phyloP scores from a whole-genome alignment of 306 rosid genomes.

The Medicago lupulina region DNA sequence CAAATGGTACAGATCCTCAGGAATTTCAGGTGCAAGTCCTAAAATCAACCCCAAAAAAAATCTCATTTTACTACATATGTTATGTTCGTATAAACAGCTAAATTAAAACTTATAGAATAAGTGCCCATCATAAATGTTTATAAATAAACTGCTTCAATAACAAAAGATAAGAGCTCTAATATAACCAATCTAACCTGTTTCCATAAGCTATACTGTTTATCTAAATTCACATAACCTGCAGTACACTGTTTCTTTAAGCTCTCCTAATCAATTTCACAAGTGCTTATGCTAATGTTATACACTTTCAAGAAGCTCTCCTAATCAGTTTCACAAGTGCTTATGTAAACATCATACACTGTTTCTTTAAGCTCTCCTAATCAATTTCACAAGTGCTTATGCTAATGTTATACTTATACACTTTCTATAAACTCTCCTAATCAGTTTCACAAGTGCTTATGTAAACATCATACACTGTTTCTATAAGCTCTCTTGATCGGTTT shows the following conservation, averaged over 20 bases:
- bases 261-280: background rate
- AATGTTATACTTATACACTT: no score
- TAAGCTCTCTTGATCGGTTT: background rate
- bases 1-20: conserved; percentile 92
- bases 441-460: no score
- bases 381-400: background rate
- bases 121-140: background rate
- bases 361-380: background rate
- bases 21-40: conserved; percentile 94
- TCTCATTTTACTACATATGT: background rate
- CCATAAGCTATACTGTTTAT: background rate
- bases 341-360: background rate
- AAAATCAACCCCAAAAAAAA: conserved; percentile 4
- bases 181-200: background rate
- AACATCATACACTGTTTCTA: background rate
- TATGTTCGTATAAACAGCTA: background rate
- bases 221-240: background rate
- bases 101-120: background rate
- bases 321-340: no score
- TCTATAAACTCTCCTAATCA: no score
- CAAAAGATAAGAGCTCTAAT: background rate
- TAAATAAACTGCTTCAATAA: no score
- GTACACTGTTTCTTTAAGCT: no score
- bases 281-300: no score
- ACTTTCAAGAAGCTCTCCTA: no score